Evolutionary conservation across 176 grass and related monocot species (phyloP), one percentile per base, ranked within the genome.

Genomic region (Otatea glauca): DNA sequence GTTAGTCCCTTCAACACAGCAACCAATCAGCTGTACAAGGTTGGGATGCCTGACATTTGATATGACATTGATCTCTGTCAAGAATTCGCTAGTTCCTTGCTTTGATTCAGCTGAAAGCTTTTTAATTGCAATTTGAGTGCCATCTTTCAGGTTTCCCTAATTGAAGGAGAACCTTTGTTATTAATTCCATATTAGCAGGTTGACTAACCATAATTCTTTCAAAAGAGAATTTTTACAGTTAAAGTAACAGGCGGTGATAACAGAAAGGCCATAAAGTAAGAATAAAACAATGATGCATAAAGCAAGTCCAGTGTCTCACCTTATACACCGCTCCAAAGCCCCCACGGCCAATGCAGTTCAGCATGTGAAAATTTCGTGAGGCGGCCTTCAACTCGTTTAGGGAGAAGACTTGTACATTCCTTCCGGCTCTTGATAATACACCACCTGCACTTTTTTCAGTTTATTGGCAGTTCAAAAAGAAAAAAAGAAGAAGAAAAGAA

Each of bases 41-140:
- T 94, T 94, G n/a, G 92, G 92, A 77, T 94, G 92, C 86, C 80
- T 89, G 41, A 92, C 70, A 6, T 86, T 86, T 49, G 89, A 86
- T 84, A 94, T 92, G 43, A 87, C 77, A 84, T 94, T 68, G 50
- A 94, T 94, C 76, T 94, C 92, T 16, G 89, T 92, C 69, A 92
- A 81, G 78, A 91, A 94, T 61, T 94, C 89, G 1, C 77, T 89
- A 65, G 18, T 66, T 64, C 89, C 86, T 92, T 94, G 86, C 51
- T 89, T 94, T 85, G 92, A 94, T 81, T 87, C 89, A 74, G 78
- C 86, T 58, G 88, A 87, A 80, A 94, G 83, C 72, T 63, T 85
- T 86, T 94, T 94, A 73, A 94, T 74, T 64, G 92, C 89, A 85
- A 94, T 69, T 82, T 89, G 67, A 69, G 70, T 85, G 81, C 84